Conservation (phyloP, 2,329 filamentous ascomycete genomes). For the Davidsoniella neocaledoniae region DNA sequence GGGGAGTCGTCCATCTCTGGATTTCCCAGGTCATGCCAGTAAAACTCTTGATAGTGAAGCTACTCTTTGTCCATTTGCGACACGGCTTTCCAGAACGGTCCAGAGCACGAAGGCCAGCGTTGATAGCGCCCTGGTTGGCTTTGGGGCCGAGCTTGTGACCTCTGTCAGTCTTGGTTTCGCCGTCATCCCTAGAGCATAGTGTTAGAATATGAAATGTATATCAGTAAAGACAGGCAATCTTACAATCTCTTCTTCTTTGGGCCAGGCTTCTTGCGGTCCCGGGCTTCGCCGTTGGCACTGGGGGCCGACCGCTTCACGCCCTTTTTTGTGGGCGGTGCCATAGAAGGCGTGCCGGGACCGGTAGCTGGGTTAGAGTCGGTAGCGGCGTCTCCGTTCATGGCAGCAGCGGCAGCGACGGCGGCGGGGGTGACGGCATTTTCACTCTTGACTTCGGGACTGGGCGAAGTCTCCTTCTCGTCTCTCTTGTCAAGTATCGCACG, state of each 20-base stretch:
- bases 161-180: slow-evolving; percentile 36
- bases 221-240: slow-evolving; percentile 50
- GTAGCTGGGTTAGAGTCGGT: slow-evolving; percentile 45
- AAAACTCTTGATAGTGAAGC: slow-evolving; percentile 78
- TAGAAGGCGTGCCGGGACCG: slow-evolving; percentile 38
- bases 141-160: slow-evolving; percentile 83
- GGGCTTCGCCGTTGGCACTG: slow-evolving; percentile 46
- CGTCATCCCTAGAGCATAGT: slow-evolving; percentile 31
- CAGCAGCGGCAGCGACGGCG: slow-evolving; percentile 16
- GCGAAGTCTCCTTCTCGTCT: slow-evolving; percentile 25
- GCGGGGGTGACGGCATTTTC: slow-evolving; percentile 7
- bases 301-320: slow-evolving; percentile 53
- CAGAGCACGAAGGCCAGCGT: slow-evolving; percentile 83
- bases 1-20: slow-evolving; percentile 63
- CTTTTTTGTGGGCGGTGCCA: slow-evolving; percentile 62
- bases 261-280: slow-evolving; percentile 70
- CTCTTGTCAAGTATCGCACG: slow-evolving; percentile 28
- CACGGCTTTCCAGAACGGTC: slow-evolving; percentile 86
- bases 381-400: slow-evolving; percentile 36
- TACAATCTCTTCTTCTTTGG: slow-evolving; percentile 78
- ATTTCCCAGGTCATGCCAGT: slow-evolving; percentile 75
- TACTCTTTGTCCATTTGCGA: slow-evolving; percentile 74
- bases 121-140: slow-evolving; percentile 93
- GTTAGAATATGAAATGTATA: slow-evolving; percentile 16
- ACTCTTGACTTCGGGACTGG: slow-evolving; percentile 24